phyloP scores from a whole-genome alignment of 768 basidiomycete genomes.

The Cyathus striatus region DNA sequence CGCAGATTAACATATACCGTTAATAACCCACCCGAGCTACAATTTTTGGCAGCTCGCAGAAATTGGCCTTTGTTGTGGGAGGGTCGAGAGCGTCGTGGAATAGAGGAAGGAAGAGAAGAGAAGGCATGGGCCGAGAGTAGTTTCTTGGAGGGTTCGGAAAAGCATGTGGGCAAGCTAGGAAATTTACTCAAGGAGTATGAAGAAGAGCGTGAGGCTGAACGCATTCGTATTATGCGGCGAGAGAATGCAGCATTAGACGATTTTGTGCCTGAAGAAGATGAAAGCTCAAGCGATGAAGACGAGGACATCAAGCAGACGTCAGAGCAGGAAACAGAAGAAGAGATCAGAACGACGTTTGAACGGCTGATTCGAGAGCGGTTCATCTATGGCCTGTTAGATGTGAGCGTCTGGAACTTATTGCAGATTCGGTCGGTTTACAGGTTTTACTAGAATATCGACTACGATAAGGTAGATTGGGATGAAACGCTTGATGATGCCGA shows the following conservation, averaged over 20 bases:
- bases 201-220: slow-evolving; percentile 71
- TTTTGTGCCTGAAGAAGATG: slow-evolving; percentile 68
- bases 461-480: slow-evolving; percentile 72
- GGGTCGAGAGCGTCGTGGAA: slow-evolving; percentile 42
- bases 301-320: slow-evolving; percentile 10
- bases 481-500: slow-evolving; percentile 61
- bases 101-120: slow-evolving; percentile 60
- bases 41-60: slow-evolving; percentile 44
- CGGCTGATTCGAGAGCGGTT: slow-evolving; percentile 62
- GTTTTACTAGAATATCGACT: slow-evolving; percentile 52
- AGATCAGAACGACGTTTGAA: slow-evolving; percentile 48
- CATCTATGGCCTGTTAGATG: slow-evolving; percentile 74
- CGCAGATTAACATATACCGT: slow-evolving; percentile 60
- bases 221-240: slow-evolving; percentile 41
- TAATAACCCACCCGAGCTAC: slow-evolving; percentile 50
- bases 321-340: slow-evolving; percentile 43
- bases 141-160: slow-evolving; percentile 52
- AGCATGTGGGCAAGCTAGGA: slow-evolving; percentile 69
- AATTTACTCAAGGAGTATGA: slow-evolving; percentile 65
- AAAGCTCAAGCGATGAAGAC: slow-evolving; percentile 42
- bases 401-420: no score
- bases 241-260: slow-evolving; percentile 35
- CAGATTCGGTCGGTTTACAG: no score
- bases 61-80: slow-evolving; percentile 70
- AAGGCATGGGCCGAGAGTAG: slow-evolving; percentile 58